These are phyloP conservation scores for Chlorella ohadii DNA, from an alignment of 139 green algal species.

Conservation along the genomic window DNA sequence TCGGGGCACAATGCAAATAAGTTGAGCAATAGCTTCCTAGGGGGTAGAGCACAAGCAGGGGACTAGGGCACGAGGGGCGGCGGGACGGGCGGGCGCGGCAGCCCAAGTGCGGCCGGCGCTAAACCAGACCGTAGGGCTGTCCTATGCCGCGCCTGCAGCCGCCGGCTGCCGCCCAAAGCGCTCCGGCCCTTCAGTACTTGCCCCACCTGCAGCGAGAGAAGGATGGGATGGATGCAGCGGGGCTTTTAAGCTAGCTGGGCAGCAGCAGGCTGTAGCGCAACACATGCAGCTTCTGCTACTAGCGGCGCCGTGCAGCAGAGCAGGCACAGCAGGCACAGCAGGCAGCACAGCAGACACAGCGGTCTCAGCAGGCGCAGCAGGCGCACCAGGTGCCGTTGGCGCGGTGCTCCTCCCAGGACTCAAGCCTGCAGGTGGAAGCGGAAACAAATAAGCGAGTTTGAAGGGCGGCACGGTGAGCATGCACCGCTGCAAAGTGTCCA, in stretches of 20 bases:
- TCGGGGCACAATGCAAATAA: background rate
- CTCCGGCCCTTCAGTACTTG: slow-evolving; percentile 4
- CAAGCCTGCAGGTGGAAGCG: background rate
- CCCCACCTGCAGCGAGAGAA: background rate
- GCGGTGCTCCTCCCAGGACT: slow-evolving; percentile 6
- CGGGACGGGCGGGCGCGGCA: background rate
- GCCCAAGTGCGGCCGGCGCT: background rate
- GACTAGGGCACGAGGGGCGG: background rate
- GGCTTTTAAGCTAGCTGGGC: too few relatives aligned
- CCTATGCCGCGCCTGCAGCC: background rate
- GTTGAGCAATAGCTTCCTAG: background rate
- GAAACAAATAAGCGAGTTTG: background rate
- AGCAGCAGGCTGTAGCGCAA: too few relatives aligned
- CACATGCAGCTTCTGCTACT: too few relatives aligned
- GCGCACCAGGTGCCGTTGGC: slow-evolving; percentile 2
- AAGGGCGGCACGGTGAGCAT: background rate
- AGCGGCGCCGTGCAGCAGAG: background rate
- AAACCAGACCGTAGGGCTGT: background rate
- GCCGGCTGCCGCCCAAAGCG: background rate
- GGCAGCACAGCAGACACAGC: too few relatives aligned
- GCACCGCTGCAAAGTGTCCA: background rate
- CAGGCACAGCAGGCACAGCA: too few relatives aligned
- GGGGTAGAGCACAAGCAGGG: background rate
- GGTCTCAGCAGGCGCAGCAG: background rate
- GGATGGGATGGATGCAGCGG: background rate